Conservation (phyloP, 2,329 filamentous ascomycete genomes). For the Neofusicoccum kwambonambiense region DNA sequence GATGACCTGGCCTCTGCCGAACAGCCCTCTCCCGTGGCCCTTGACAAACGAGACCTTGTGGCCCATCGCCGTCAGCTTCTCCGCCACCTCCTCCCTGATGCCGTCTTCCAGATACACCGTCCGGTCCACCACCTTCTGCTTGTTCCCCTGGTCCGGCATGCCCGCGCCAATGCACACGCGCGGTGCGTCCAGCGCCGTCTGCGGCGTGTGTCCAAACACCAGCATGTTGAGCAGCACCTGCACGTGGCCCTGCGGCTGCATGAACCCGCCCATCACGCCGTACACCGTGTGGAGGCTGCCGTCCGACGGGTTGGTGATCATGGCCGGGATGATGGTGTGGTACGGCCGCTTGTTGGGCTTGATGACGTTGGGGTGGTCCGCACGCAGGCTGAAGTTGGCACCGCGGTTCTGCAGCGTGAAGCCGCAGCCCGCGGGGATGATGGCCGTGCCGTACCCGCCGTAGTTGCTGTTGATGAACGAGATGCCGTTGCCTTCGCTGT, state of each 20-base stretch:
- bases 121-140: slow-evolving; percentile 57
- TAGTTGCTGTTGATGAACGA: slow-evolving; percentile 98
- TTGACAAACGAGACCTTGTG: slow-evolving; percentile 69
- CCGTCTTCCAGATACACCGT: slow-evolving; percentile 81
- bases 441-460: slow-evolving; percentile 80
- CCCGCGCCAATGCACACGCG: slow-evolving; percentile 83
- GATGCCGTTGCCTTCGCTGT: slow-evolving; percentile 80
- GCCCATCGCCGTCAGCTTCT: slow-evolving; percentile 66
- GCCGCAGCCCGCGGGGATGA: slow-evolving; percentile 81
- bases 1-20: slow-evolving; percentile 87
- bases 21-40: slow-evolving; percentile 66
- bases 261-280: slow-evolving; percentile 97
- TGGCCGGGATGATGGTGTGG: slow-evolving; percentile 94
- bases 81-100: slow-evolving; percentile 65
- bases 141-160: slow-evolving; percentile 51
- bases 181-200: slow-evolving; percentile 86
- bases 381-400: slow-evolving; percentile 71
- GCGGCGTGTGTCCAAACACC: slow-evolving; percentile 75
- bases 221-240: slow-evolving; percentile 90
- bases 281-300: slow-evolving; percentile 79
- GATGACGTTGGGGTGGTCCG: slow-evolving; percentile 72
- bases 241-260: slow-evolving; percentile 96
- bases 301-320: slow-evolving; percentile 76
- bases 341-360: slow-evolving; percentile 86
- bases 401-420: slow-evolving; percentile 95